Evolutionary conservation across 2,329 filamentous ascomycete species (phyloP).

Genomic region (Sclerotinia borealis): DNA sequence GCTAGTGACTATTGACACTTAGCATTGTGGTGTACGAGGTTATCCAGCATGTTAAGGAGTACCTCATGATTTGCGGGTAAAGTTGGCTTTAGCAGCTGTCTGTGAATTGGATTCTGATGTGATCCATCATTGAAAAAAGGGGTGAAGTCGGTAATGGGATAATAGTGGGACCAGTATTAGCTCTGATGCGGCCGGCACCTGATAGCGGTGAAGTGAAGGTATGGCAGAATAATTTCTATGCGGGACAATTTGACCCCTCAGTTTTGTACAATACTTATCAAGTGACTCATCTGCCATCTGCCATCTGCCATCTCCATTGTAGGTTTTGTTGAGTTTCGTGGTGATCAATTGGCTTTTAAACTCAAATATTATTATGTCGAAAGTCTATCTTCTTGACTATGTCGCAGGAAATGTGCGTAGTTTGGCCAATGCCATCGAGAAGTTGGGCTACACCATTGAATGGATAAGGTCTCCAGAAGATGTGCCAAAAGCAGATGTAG

Average conservation of each 20-base stretch:
- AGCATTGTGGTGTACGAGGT: too few relatives aligned
- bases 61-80: too few relatives aligned
- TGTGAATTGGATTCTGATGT: too few relatives aligned
- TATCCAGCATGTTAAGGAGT: too few relatives aligned
- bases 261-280: background rate
- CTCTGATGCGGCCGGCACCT: background rate
- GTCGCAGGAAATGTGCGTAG: conserved; percentile 95
- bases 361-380: conserved; percentile 54
- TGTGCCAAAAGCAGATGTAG: conserved; percentile 76
- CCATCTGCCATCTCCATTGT: background rate
- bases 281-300: background rate
- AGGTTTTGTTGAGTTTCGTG: background rate
- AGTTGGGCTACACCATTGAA: conserved; percentile 85
- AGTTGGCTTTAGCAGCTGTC: too few relatives aligned
- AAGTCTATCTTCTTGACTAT: conserved; percentile 75
- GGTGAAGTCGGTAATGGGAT: background rate
- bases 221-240: conserved; percentile 1
- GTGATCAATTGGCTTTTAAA: background rate
- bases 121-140: too few relatives aligned
- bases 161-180: background rate
- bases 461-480: conserved; percentile 86
- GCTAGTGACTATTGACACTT: too few relatives aligned
- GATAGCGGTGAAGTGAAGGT: background rate
- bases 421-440: conserved; percentile 95
- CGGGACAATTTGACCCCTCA: background rate